Conservation (phyloP, 2,329 filamentous ascomycete genomes). For the Tolypocladium cylindrosporum region DNA sequence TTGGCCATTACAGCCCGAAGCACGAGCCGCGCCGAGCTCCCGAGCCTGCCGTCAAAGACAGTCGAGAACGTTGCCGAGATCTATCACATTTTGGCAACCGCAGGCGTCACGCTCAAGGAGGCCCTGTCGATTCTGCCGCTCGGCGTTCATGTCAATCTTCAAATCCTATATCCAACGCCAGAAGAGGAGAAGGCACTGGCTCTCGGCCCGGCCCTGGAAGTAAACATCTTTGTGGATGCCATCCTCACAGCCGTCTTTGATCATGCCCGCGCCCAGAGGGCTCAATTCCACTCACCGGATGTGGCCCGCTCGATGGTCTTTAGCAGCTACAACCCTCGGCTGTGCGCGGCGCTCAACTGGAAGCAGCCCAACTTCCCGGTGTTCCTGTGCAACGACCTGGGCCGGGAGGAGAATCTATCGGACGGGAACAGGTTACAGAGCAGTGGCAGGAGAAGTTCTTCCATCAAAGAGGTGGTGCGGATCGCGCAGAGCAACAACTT, state of each 20-base stretch:
- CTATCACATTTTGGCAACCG: conserved; percentile 62
- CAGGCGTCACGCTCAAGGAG: conserved; percentile 71
- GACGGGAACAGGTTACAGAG: conserved; percentile 29
- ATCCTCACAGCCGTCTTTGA: conserved; percentile 83
- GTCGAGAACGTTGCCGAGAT: conserved; percentile 50
- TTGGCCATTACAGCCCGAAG: conserved; percentile 37
- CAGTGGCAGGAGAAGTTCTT: conserved; percentile 65
- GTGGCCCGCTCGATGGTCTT: conserved; percentile 83
- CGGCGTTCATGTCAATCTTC: conserved; percentile 82
- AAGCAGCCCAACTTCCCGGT: conserved; percentile 98
- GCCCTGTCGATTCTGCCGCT: conserved; percentile 66
- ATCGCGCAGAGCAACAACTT: conserved; percentile 95
- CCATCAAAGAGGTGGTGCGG: conserved; percentile 88
- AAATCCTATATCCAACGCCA: conserved; percentile 74
- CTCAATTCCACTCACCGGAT: conserved; percentile 54
- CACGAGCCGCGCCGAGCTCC: conserved; percentile 32
- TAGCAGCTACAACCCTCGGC: conserved; percentile 79
- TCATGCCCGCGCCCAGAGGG: conserved; percentile 63
- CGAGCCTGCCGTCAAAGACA: conserved; percentile 32
- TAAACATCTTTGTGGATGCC: conserved; percentile 78
- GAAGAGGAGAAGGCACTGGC: conserved; percentile 61
- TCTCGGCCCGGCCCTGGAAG: conserved; percentile 66
- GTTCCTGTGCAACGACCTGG: conserved; percentile 88
- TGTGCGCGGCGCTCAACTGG: conserved; percentile 96
- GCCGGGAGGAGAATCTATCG: conserved; percentile 42